Conservation (phyloP, 805 yeast species). For the Suhomyces kilbournensis region DNA sequence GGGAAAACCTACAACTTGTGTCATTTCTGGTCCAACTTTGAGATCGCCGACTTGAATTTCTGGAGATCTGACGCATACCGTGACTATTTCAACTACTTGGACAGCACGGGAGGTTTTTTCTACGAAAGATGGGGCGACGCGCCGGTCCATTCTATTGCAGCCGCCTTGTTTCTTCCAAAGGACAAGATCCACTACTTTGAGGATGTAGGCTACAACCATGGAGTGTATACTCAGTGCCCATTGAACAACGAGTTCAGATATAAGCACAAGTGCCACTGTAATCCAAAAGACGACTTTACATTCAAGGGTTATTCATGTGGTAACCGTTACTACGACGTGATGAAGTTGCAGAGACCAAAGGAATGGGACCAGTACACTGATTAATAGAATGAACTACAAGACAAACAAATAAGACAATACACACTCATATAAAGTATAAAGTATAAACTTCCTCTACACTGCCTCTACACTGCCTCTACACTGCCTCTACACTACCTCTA, state of each 20-base stretch:
- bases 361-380: constrained; percentile 21
- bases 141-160: constrained; percentile 88
- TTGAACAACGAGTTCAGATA: constrained; percentile 54
- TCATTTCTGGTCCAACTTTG: constrained; percentile 91
- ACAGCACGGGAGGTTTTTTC: constrained; percentile 81
- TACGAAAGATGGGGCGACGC: constrained; percentile 96
- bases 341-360: constrained; percentile 26
- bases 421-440: no score
- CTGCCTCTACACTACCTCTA: no score
- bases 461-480: no score
- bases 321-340: constrained; percentile 28
- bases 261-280: constrained; percentile 67
- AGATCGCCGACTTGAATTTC: constrained; percentile 68
- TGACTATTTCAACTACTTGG: constrained; percentile 70
- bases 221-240: constrained; percentile 80
- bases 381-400: neutral
- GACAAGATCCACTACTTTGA: constrained; percentile 73
- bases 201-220: constrained; percentile 82
- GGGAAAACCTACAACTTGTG: constrained; percentile 75
- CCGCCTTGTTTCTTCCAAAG: constrained; percentile 68
- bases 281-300: constrained; percentile 69
- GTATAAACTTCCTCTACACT: no score
- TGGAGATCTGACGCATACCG: constrained; percentile 73
- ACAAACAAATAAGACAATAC: neutral
- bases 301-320: constrained; percentile 48